Evolutionary conservation across 108 stramenopile species (phyloP), one percentile per base, ranked within the genome.

Genomic region (Nitzschia sp.): DNA sequence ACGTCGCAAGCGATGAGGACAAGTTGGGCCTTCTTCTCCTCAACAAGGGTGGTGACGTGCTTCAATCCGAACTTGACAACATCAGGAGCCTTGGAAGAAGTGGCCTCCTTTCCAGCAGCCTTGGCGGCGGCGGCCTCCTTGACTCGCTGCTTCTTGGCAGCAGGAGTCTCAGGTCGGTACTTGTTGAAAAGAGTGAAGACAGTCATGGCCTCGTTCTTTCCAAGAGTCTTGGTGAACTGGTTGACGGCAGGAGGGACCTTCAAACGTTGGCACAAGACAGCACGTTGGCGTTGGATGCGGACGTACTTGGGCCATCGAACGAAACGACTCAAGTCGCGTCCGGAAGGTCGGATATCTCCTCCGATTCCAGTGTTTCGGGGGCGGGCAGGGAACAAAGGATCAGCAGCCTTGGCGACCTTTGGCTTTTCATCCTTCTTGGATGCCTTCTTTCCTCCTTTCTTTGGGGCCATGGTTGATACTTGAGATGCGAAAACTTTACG

Each of bases 1-100:
- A 99, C 98, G 69, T 99, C 98, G 70, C 95, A 92, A 24, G 98
- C 98, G 74, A 99, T 98, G 37, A 95, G 75, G 40, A 99, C 98
- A 57, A 99, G 89, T 56, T 89, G 72, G 26, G 97, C 98, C 94
- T 99, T 97, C 95, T 98, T 97, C 77, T 97, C 87, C 82, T 99
- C 98, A 56, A 99, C 80, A 51, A 99, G 91, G 60, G 90, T 92
- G 65, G 98, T 99, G 51, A 99, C 94, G 71, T 99, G 97, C 92
- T 99, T 98, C 39, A 99, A 76, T 50, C 98, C 98, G 73, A 90
- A 99, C 89, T 98, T 98, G 78, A 99, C 64, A 41, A 84, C 82
- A 69, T 90, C 69, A 54, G 88, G 80, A 38, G 86, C 87, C 41
- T 84, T 82, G 50, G 71, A 74, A 20, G 93, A 70, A 65, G 83